These are phyloP conservation scores for Suhomyces anneliseae DNA, from an alignment of 1,139 yeast genomes.

Conservation along the genomic window DNA sequence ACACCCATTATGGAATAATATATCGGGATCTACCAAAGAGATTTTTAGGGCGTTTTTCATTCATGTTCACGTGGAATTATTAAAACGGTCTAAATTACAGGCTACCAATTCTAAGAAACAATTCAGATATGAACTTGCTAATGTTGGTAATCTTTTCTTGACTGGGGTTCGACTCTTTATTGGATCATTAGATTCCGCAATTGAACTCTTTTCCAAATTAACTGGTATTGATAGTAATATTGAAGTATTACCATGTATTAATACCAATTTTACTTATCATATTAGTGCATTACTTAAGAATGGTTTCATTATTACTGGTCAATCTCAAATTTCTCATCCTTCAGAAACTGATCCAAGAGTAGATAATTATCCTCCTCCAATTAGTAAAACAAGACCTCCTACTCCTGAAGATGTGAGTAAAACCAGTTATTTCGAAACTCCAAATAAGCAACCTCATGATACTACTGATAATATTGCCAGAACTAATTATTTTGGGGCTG, in stretches of 20 bases:
- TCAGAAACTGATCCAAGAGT: constrained; percentile 21
- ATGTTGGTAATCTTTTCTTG: constrained; percentile 79
- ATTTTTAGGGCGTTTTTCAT: constrained; percentile 75
- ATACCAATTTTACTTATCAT: constrained; percentile 82
- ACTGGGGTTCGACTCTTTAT: constrained; percentile 81
- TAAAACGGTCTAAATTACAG: constrained; percentile 61
- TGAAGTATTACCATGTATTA: constrained; percentile 76
- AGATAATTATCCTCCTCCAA: constrained; percentile 39
- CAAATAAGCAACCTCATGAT: background rate
- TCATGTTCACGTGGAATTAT: constrained; percentile 74
- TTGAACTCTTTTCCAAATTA: constrained; percentile 70
- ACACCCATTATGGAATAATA: constrained; percentile 64
- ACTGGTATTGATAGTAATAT: constrained; percentile 58
- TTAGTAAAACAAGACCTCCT: constrained; percentile 37
- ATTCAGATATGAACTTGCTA: constrained; percentile 75
- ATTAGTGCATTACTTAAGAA: constrained; percentile 74
- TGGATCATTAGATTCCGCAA: constrained; percentile 82
- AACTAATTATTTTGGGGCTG: constrained; percentile 18
- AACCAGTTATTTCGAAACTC: constrained; percentile 18
- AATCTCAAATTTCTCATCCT: constrained; percentile 92
- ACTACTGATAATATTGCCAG: constrained; percentile 13
- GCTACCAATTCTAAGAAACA: constrained; percentile 40
- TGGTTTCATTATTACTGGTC: constrained; percentile 85
- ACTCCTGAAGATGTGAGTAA: constrained; percentile 27
- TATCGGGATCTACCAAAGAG: constrained; percentile 67